Evolutionary conservation across 148 eudicot species (phyloP).

Genomic region (Persicaria tinctoria): DNA sequence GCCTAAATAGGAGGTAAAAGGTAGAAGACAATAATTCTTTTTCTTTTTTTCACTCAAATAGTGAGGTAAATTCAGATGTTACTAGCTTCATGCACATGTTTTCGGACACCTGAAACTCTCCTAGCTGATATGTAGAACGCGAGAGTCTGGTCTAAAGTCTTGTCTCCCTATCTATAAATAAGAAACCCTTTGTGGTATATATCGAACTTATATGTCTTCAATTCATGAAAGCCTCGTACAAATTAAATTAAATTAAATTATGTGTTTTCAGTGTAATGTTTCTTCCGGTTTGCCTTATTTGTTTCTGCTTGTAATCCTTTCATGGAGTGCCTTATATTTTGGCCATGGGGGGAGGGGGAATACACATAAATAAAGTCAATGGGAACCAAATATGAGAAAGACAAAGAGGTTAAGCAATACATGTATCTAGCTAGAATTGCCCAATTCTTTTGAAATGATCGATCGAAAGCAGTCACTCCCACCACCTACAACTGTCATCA

Average conservation of each 20-base stretch:
- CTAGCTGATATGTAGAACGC: neutral
- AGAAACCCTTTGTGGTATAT: neutral
- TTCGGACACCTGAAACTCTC: neutral
- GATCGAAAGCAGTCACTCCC: too few relatives aligned
- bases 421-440: too few relatives aligned
- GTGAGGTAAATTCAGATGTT: neutral
- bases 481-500: too few relatives aligned
- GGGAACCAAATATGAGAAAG: too few relatives aligned
- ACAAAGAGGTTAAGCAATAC: too few relatives aligned
- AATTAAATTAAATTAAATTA: neutral
- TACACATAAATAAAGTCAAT: too few relatives aligned
- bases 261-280: neutral
- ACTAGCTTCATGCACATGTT: neutral
- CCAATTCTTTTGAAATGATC: too few relatives aligned
- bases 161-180: neutral
- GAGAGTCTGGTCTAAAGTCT: slow-evolving; percentile 7
- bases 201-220: neutral
- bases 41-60: neutral
- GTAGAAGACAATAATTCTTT: slow-evolving; percentile 4
- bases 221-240: neutral
- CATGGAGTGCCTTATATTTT: too few relatives aligned
- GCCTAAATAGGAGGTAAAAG: slow-evolving; percentile 3
- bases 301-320: neutral
- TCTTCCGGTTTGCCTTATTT: neutral
- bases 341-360: too few relatives aligned